These are phyloP conservation scores for sorghum (Sorghum bicolor) DNA, from an alignment of 176 grass and related monocot species.

Conservation along the genomic window DNA sequence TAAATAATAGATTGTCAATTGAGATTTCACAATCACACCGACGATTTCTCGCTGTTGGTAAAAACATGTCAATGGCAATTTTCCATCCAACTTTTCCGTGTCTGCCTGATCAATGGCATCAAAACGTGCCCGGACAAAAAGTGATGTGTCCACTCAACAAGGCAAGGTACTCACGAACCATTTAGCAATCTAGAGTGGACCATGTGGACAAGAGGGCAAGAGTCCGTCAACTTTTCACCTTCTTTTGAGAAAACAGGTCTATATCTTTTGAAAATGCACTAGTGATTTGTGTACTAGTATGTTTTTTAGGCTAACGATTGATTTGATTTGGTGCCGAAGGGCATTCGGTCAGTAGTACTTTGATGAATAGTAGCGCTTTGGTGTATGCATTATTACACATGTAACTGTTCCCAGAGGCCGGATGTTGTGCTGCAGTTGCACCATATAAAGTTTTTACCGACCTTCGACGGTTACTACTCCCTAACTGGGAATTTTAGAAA, in stretches of 20 bases:
- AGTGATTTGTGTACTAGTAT: neutral
- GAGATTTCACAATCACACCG: neutral
- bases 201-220: neutral
- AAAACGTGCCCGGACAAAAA: slow-evolving; percentile 24
- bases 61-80: neutral
- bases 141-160: neutral
- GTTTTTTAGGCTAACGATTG: neutral
- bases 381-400: neutral
- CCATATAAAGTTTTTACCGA: neutral
- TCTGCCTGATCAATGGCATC: neutral
- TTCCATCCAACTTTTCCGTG: neutral
- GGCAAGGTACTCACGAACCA: neutral
- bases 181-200: neutral
- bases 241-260: neutral
- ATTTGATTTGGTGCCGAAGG: slow-evolving; percentile 2
- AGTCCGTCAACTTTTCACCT: neutral
- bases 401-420: neutral
- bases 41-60: no score
- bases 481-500: no score
- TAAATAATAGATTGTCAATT: no score
- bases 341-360: neutral
- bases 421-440: neutral
- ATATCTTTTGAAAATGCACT: neutral
- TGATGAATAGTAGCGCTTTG: neutral
- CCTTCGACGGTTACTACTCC: neutral